phyloP scores from a whole-genome alignment of 805 yeast genomes.

The Saturnispora hagleri region DNA sequence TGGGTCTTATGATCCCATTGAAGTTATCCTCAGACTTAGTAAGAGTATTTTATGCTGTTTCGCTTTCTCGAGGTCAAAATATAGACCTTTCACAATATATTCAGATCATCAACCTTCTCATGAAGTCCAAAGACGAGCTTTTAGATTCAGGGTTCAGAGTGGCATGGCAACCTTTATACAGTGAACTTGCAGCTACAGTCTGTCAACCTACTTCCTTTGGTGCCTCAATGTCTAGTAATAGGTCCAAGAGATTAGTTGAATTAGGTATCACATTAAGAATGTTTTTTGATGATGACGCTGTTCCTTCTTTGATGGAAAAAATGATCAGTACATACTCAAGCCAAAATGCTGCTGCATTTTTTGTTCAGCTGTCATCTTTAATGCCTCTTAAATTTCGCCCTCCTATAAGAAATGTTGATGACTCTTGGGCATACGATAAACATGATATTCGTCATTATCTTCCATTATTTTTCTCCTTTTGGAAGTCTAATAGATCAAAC shows the following conservation, averaged over 20 bases:
- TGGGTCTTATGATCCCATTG: slow-evolving; percentile 75
- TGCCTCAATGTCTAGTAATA: slow-evolving; percentile 39
- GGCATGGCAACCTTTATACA: slow-evolving; percentile 42
- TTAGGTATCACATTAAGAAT: slow-evolving; percentile 45
- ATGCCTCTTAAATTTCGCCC: slow-evolving; percentile 39
- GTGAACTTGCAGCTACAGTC: slow-evolving; percentile 29
- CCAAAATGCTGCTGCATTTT: slow-evolving; percentile 40
- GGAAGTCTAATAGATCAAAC: slow-evolving; percentile 47
- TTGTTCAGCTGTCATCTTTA: slow-evolving; percentile 43
- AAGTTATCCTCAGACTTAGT: slow-evolving; percentile 51
- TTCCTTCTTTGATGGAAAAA: slow-evolving; percentile 43
- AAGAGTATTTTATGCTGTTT: slow-evolving; percentile 59
- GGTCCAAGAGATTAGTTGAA: slow-evolving; percentile 39
- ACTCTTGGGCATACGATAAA: slow-evolving; percentile 14
- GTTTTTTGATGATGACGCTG: slow-evolving; percentile 41
- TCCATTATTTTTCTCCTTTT: slow-evolving; percentile 61
- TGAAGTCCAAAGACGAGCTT: slow-evolving; percentile 38
- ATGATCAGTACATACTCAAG: slow-evolving; percentile 45
- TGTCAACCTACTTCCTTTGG: slow-evolving; percentile 42
- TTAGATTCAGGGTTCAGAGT: slow-evolving; percentile 33
- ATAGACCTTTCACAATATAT: slow-evolving; percentile 51
- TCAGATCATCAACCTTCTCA: slow-evolving; percentile 49
- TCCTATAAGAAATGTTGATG: slow-evolving; percentile 14
- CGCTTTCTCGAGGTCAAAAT: slow-evolving; percentile 65
- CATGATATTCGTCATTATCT: slow-evolving; percentile 38